These are phyloP conservation scores for Verbascum thapsus DNA, from an alignment of 257 asterid species.

Conservation along the genomic window DNA sequence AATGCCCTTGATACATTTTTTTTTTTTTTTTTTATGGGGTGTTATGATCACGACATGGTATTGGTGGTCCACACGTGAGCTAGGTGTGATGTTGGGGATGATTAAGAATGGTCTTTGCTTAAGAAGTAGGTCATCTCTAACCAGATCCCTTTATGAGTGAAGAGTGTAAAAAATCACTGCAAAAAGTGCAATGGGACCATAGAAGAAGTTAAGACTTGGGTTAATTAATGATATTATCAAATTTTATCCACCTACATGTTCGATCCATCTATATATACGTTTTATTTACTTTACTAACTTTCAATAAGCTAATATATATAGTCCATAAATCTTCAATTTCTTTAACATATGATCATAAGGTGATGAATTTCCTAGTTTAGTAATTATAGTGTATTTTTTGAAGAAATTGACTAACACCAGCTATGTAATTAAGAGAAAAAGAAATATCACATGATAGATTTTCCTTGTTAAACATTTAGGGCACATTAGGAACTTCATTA, in stretches of 20 bases:
- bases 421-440: too few species aligned
- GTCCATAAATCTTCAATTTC: too few species aligned
- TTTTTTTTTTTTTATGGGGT: slow-evolving; percentile 25
- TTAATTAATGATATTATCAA: too few species aligned
- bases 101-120: slow-evolving; percentile 51
- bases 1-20: background rate
- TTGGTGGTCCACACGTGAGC: slow-evolving; percentile 63
- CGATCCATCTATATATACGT: too few species aligned
- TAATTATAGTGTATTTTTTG: too few species aligned
- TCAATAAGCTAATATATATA: too few species aligned
- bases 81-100: slow-evolving; percentile 44
- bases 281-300: too few species aligned
- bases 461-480: slow-evolving; percentile 6
- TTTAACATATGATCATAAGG: too few species aligned
- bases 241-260: too few species aligned
- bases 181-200: slow-evolving; percentile 42
- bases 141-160: slow-evolving; percentile 21
- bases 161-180: slow-evolving; percentile 36
- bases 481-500: slow-evolving; percentile 8
- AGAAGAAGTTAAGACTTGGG: slow-evolving; percentile 25
- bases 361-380: too few species aligned
- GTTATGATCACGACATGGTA: slow-evolving; percentile 28
- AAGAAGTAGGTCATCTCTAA: slow-evolving; percentile 49
- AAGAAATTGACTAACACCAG: too few species aligned
- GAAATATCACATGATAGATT: too few species aligned